Conservation (phyloP, 129 eudicot species). For the Deinandra increscens region DNA sequence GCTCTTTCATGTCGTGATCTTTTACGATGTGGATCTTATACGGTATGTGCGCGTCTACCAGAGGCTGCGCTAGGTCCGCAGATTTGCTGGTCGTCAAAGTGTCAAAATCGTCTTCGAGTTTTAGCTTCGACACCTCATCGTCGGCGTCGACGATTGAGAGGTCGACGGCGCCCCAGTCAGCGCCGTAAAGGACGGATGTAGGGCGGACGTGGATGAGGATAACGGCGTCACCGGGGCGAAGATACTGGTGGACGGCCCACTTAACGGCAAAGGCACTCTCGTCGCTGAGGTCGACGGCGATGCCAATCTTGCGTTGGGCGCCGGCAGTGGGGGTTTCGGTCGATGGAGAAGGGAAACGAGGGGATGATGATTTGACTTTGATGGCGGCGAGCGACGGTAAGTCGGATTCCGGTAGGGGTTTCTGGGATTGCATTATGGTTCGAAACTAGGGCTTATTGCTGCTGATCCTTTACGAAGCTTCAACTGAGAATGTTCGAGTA, state of each 20-base stretch:
- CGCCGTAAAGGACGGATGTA: conserved; percentile 56
- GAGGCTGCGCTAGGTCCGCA: conserved; percentile 39
- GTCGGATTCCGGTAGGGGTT: conserved; percentile 48
- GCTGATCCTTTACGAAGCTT: background rate
- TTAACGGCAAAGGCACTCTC: conserved; percentile 52
- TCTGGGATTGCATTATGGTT: conserved; percentile 40
- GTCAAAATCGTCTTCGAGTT: conserved; percentile 51
- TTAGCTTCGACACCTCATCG: conserved; percentile 9
- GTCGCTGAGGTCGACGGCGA: conserved; percentile 56
- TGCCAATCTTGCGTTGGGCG: conserved; percentile 45
- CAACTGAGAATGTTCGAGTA: background rate
- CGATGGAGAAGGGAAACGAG: conserved; percentile 21
- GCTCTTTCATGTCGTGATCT: conserved; percentile 59
- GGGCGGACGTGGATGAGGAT: conserved; percentile 47
- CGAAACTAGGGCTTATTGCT: background rate
- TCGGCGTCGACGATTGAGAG: conserved; percentile 9
- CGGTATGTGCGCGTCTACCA: conserved; percentile 42
- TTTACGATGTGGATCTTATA: conserved; percentile 55
- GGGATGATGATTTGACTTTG: conserved; percentile 49
- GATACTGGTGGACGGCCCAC: conserved; percentile 46
- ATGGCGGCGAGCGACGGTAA: conserved; percentile 59
- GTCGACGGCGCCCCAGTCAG: conserved; percentile 40
- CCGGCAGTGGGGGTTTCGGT: conserved; percentile 32
- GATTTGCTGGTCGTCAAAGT: conserved; percentile 38
- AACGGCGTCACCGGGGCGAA: conserved; percentile 42